phyloP scores from a whole-genome alignment of 208 protist species.

The Trypanosoma avium region DNA sequence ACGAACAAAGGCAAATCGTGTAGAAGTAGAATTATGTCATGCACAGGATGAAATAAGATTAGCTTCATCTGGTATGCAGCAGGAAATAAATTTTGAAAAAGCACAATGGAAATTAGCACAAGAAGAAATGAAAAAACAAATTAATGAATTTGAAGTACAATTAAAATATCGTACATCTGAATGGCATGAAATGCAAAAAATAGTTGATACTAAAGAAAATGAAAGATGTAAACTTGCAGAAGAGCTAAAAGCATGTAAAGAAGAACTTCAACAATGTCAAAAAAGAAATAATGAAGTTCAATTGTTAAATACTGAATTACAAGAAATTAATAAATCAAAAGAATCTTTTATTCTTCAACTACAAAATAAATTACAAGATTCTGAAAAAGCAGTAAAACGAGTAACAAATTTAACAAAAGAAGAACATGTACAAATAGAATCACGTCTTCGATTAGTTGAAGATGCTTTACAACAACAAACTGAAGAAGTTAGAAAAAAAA shows the following conservation, averaged over 20 bases:
- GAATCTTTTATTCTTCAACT: conserved; percentile 10
- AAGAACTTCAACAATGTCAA: not conserved
- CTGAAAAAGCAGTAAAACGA: not conserved
- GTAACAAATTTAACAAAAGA: conserved; percentile 12
- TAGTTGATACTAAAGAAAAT: conserved; percentile 12
- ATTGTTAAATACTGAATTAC: not conserved
- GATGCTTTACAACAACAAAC: conserved; percentile 53
- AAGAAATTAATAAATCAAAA: conserved; percentile 5
- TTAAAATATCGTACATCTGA: conserved; percentile 6
- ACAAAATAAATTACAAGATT: conserved; percentile 16
- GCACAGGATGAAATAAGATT: conserved; percentile 39
- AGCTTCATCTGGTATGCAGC: conserved; percentile 17
- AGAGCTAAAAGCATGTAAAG: conserved; percentile 20
- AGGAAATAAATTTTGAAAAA: conserved; percentile 29
- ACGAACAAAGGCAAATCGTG: conserved; percentile 29
- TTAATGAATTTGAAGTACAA: conserved; percentile 18
- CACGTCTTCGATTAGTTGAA: conserved; percentile 30
- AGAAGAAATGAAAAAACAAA: conserved; percentile 25
- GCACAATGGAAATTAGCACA: conserved; percentile 26
- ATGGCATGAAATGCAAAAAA: conserved; percentile 23
- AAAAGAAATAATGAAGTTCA: conserved; percentile 3
- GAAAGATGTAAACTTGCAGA: conserved; percentile 30
- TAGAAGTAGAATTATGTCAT: conserved; percentile 59
- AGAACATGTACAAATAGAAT: conserved; percentile 24
- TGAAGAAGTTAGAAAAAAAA: conserved; percentile 54